These are phyloP conservation scores for Yarrowia galli DNA, from an alignment of 1,139 yeast genomes.

Conservation along the genomic window DNA sequence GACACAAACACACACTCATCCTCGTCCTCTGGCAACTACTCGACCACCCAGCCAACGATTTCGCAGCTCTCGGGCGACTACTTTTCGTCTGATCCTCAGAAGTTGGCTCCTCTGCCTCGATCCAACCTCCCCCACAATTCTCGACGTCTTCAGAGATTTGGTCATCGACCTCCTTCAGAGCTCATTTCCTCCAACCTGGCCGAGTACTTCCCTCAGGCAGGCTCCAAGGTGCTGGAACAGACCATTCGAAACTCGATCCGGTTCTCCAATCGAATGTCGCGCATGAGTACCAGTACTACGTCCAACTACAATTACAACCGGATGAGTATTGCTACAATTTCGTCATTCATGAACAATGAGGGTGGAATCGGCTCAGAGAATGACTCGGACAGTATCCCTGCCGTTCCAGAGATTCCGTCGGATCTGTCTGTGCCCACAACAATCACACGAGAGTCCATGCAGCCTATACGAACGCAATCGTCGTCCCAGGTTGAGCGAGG, in stretches of 20 bases:
- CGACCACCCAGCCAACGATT: conserved; percentile 15
- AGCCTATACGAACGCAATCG: conserved; percentile 18
- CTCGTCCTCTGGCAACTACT: conserved; percentile 10
- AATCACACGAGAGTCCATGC: conserved; percentile 15
- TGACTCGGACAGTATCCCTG: conserved; percentile 16
- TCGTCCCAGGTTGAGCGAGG: conserved; percentile 28
- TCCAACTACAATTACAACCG: conserved; percentile 45
- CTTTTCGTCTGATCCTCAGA: conserved; percentile 36
- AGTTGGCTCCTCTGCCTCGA: conserved; percentile 18
- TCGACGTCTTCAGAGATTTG: conserved; percentile 47
- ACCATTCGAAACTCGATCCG: conserved; percentile 86
- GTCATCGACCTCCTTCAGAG: conserved; percentile 94
- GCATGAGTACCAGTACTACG: conserved; percentile 43
- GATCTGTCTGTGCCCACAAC: conserved; percentile 4
- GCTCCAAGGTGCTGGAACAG: conserved; percentile 71
- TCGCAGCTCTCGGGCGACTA: conserved; percentile 38
- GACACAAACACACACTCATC: not conserved
- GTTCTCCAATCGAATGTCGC: conserved; percentile 69
- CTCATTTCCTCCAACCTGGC: conserved; percentile 87
- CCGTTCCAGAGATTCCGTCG: conserved; percentile 14
- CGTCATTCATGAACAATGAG: conserved; percentile 40
- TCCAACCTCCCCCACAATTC: conserved; percentile 31
- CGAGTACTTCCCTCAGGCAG: conserved; percentile 90
- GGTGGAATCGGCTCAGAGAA: conserved; percentile 26
- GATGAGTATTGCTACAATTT: conserved; percentile 48